Conservation (phyloP, 176 grass and related monocot species). For the Triticum dicoccoides region DNA sequence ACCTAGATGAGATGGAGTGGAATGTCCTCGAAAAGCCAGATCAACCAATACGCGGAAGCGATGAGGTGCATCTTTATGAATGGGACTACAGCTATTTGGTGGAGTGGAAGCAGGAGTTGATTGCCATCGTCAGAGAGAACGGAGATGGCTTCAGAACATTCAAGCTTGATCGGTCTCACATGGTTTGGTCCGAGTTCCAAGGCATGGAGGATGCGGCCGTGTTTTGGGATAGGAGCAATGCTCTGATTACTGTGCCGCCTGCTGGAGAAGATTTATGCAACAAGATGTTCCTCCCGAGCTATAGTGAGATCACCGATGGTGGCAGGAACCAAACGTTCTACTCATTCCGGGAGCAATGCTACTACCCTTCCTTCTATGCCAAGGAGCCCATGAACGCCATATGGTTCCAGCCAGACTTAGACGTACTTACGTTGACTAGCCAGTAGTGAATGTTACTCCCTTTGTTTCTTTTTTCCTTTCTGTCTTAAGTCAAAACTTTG, state of each 20-base stretch:
- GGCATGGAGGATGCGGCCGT: background rate
- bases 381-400: constrained; percentile 5
- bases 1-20: background rate
- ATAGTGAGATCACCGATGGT: background rate
- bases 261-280: background rate
- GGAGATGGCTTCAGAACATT: background rate
- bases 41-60: background rate
- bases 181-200: background rate
- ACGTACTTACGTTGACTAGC: background rate
- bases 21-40: constrained; percentile 4
- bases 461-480: no score
- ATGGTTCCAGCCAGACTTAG: background rate
- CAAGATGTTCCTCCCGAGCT: background rate
- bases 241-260: background rate
- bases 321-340: background rate
- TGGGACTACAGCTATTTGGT: constrained; percentile 19
- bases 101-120: constrained; percentile 4
- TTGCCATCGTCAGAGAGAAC: background rate
- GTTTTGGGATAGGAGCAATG: background rate
- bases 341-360: background rate
- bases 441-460: no score
- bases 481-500: no score
- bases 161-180: background rate
- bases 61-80: background rate
- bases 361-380: background rate